Evolutionary conservation across 2,329 filamentous ascomycete genomes (phyloP).

Genomic region (Colletotrichum tabaci): DNA sequence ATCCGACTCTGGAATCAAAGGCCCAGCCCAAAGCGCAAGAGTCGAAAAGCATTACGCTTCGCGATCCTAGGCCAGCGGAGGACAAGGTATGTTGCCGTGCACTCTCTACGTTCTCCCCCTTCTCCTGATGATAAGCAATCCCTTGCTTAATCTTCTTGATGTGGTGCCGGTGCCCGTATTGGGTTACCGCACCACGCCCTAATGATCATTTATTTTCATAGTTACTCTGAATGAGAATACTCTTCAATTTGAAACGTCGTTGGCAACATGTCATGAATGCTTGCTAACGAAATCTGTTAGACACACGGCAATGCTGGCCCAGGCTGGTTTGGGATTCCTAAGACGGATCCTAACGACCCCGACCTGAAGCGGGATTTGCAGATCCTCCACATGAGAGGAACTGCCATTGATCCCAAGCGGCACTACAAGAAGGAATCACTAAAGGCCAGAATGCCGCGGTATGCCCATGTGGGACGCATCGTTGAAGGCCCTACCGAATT

Average conservation of each 20-base stretch:
- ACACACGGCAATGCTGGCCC: conserved; percentile 76
- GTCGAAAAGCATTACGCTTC: conserved; percentile 30
- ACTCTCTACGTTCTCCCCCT: background rate
- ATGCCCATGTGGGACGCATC: conserved; percentile 90
- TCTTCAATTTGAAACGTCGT: background rate
- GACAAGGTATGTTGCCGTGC: conserved; percentile 30
- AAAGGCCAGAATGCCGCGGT: conserved; percentile 81
- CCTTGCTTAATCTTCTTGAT: conserved; percentile 45
- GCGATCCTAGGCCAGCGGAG: conserved; percentile 33
- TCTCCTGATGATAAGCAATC: conserved; percentile 59
- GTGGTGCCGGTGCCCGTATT: conserved; percentile 56
- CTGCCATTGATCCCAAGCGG: conserved; percentile 86
- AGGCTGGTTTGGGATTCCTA: conserved; percentile 90
- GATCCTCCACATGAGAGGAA: conserved; percentile 86
- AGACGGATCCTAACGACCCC: conserved; percentile 85
- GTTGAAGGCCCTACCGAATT: conserved; percentile 92
- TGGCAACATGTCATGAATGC: background rate
- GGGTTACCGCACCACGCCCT: conserved; percentile 66
- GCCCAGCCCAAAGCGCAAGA: conserved; percentile 25
- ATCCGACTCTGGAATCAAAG: conserved; percentile 12
- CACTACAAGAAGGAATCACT: conserved; percentile 90
- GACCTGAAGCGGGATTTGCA: conserved; percentile 92
- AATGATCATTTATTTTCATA: conserved; percentile 74
- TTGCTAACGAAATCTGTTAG: conserved; percentile 5
- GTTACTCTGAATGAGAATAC: conserved; percentile 77